Percentiles rank a stretch among this genome's conserved stretches.
These are phyloP conservation scores for Cenococcum geophilum DNA, from an alignment of 495 filamentous ascomycete species.

Conservation along the genomic window DNA sequence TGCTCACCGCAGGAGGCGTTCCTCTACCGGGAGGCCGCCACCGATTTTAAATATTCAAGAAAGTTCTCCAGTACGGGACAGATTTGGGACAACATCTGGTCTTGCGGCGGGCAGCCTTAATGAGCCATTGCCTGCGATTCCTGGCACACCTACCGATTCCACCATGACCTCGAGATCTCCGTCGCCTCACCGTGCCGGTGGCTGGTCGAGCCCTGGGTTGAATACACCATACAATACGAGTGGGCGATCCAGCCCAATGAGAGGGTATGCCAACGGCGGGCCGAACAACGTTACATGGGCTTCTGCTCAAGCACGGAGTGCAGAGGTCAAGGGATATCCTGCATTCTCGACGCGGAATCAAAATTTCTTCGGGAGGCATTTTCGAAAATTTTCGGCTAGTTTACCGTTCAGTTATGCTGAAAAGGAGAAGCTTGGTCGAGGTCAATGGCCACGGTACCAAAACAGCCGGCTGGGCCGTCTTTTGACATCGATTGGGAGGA, in stretches of 20 bases:
- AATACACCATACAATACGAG: conserved; percentile 54
- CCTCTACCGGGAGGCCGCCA: conserved; percentile 28
- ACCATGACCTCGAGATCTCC: conserved; percentile 82
- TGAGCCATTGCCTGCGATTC: conserved; percentile 26
- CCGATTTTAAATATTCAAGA: conserved; percentile 24
- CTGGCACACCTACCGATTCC: conserved; percentile 31
- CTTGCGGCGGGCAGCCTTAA: conserved; percentile 12
- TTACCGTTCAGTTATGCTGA: conserved; percentile 67
- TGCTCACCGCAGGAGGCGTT: conserved; percentile 32
- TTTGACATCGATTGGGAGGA: conserved; percentile 36
- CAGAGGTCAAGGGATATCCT: conserved; percentile 68
- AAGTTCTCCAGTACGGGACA: conserved; percentile 8
- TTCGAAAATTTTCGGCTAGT: conserved; percentile 64
- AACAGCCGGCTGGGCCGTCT: conserved; percentile 32
- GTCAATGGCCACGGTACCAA: conserved; percentile 40
- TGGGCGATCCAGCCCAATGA: conserved; percentile 60
- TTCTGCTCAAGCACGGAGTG: conserved; percentile 66
- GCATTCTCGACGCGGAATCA: conserved; percentile 74
- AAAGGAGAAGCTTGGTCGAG: conserved; percentile 67
- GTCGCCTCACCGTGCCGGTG: conserved; percentile 70
- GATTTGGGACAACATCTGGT: conserved; percentile 23
- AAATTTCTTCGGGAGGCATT: conserved; percentile 76
- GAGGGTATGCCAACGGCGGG: conserved; percentile 44
- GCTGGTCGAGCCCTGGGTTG: conserved; percentile 82
- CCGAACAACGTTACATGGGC: conserved; percentile 66